Evolutionary conservation across 371 early-diverging fungal genomes (phyloP).

Genomic region (Coemansia sp.): DNA sequence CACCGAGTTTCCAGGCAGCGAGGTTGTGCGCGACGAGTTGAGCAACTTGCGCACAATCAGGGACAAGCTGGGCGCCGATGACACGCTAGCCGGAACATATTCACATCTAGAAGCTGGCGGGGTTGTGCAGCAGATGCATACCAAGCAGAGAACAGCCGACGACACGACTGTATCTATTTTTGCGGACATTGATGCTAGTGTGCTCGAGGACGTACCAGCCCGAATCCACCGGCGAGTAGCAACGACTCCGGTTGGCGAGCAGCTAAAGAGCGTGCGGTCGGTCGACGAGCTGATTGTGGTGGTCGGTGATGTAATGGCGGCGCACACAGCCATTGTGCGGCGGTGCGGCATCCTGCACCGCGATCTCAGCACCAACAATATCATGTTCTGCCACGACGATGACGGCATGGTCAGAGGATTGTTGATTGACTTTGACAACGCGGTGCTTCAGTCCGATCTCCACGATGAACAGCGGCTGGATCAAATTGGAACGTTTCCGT

Average conservation of each 20-base stretch:
- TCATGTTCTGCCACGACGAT: constrained; percentile 6
- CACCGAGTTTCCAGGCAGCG: neutral
- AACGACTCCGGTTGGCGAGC: constrained; percentile 10
- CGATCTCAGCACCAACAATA: constrained; percentile 15
- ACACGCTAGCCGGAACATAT: neutral
- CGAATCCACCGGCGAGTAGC: constrained; percentile 18
- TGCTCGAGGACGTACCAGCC: neutral
- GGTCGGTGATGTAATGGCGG: constrained; percentile 11
- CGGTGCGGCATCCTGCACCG: constrained; percentile 9
- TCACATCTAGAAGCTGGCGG: constrained; percentile 8
- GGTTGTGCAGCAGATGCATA: neutral
- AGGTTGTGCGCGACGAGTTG: neutral
- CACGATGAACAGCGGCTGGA: neutral
- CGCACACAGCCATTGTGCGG: neutral
- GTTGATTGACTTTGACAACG: constrained; percentile 26
- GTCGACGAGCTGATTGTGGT: constrained; percentile 14
- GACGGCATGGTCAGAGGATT: constrained; percentile 1
- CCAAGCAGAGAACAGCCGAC: neutral
- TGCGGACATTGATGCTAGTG: neutral
- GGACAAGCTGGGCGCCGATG: neutral
- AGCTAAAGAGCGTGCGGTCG: neutral
- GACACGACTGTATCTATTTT: neutral
- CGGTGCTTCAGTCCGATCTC: neutral
- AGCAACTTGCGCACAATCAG: neutral
- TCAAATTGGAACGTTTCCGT: constrained; percentile 14